Percentiles rank a stretch among this genome's conserved stretches.
Evolutionary conservation across 192 early-diverging fungal species (phyloP).

Genomic region (Glomus cerebriforme): DNA sequence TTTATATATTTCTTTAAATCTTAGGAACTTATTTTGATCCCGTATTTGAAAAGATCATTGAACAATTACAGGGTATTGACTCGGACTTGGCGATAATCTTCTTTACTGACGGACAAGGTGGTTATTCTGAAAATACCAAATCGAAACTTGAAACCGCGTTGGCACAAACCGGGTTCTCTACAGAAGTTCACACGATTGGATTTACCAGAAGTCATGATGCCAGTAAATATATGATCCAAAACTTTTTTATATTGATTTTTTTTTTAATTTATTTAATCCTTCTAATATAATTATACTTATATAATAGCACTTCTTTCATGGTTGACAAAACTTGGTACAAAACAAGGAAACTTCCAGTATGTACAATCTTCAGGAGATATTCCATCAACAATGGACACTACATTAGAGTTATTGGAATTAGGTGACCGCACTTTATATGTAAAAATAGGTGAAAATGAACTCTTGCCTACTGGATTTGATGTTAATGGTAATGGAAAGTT

Average conservation of each 20-base stretch:
- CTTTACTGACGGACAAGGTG: constrained; percentile 44
- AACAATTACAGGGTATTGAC: constrained; percentile 21
- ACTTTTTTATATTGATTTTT: not conserved
- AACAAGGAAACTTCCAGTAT: constrained; percentile 49
- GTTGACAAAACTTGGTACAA: constrained; percentile 42
- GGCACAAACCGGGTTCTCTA: not conserved
- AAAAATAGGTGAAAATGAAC: constrained; percentile 3
- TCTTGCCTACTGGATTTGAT: constrained; percentile 4
- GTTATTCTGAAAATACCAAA: not conserved
- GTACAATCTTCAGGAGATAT: constrained; percentile 37
- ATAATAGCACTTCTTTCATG: constrained; percentile 37
- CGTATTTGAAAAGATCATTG: constrained; percentile 35
- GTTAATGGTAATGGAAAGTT: constrained; percentile 11
- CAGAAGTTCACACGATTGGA: constrained; percentile 43
- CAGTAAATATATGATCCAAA: not conserved
- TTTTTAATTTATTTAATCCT: too few species aligned
- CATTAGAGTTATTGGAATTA: constrained; percentile 35
- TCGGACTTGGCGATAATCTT: constrained; percentile 41
- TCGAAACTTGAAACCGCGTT: not conserved
- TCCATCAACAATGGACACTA: constrained; percentile 37
- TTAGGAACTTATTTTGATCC: constrained; percentile 40
- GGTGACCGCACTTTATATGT: constrained; percentile 9
- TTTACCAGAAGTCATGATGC: constrained; percentile 44
- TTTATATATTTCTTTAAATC: not conserved
- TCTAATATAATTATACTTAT: not conserved